phyloP scores from a whole-genome alignment of 352 stramenopile genomes.

The Globisporangium nunn region DNA sequence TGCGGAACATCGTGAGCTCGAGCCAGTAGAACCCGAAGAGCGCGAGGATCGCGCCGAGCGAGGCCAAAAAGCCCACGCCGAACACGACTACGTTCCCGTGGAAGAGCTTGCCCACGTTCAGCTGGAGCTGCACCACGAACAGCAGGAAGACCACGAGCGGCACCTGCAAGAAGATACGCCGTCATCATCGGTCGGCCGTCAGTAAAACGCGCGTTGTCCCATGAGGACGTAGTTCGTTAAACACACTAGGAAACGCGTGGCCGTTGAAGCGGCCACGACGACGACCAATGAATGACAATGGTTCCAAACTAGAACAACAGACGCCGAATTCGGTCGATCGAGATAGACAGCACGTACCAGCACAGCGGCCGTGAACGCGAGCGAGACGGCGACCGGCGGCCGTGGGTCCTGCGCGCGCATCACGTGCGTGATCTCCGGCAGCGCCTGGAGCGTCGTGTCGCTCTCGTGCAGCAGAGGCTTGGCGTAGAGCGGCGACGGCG shows the following conservation, averaged over 20 bases:
- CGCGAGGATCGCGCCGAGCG: constrained; percentile 59
- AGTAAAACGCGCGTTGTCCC: no score
- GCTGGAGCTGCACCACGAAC: constrained; percentile 45
- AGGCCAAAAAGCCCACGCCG: constrained; percentile 65
- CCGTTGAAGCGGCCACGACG: not conserved
- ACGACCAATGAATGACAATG: not conserved
- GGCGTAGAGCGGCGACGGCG: constrained; percentile 77
- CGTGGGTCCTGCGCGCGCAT: constrained; percentile 74
- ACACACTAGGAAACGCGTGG: not conserved
- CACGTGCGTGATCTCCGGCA: constrained; percentile 85
- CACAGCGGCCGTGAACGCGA: constrained; percentile 61
- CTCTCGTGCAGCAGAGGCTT: constrained; percentile 83
- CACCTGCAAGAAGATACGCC: constrained; percentile 6
- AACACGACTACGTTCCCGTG: constrained; percentile 56
- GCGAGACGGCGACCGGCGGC: constrained; percentile 54
- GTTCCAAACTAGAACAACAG: not conserved
- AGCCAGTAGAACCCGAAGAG: constrained; percentile 87
- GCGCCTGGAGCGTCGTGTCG: constrained; percentile 77
- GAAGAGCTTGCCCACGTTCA: constrained; percentile 72
- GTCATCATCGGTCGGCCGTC: no score
- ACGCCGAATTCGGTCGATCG: no score
- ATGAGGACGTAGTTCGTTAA: not conserved
- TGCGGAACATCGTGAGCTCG: constrained; percentile 85
- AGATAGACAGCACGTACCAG: constrained; percentile 19
- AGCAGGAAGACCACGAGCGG: constrained; percentile 57